Conservation (phyloP, 2,329 filamentous ascomycete species). For the Colletotrichum cuscutae region DNA sequence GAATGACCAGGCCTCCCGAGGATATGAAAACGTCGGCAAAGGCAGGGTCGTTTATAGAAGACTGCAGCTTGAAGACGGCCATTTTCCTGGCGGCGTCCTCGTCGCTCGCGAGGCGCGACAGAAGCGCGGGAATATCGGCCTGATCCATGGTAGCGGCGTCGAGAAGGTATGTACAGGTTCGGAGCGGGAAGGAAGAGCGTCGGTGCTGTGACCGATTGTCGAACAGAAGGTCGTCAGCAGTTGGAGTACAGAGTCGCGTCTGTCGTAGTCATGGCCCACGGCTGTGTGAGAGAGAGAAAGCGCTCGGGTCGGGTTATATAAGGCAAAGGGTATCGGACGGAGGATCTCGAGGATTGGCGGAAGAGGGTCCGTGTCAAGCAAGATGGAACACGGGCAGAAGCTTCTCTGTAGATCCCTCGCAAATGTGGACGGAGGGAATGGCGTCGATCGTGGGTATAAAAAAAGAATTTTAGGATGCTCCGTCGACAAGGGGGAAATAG, state of each 20-base stretch:
- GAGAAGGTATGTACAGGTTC: constrained; percentile 1
- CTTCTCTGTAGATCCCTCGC: constrained; percentile 18
- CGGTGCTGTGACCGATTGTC: constrained; percentile 23
- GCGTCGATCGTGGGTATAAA: constrained; percentile 19
- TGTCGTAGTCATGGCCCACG: constrained; percentile 26
- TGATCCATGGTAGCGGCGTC: constrained; percentile 66
- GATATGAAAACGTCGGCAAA: constrained; percentile 97
- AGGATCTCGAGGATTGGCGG: constrained; percentile 10
- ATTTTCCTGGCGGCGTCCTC: constrained; percentile 96
- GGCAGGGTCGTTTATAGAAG: constrained; percentile 92
- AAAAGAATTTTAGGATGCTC: constrained; percentile 21
- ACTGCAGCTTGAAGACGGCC: constrained; percentile 98
- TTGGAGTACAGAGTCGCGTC: constrained; percentile 1
- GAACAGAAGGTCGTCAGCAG: constrained; percentile 30
- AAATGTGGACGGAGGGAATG: not conserved
- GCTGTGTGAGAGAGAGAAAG: not conserved
- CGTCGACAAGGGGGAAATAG: not conserved
- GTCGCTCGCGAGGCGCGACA: constrained; percentile 72
- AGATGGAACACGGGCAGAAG: constrained; percentile 23
- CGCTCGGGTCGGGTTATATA: constrained; percentile 13
- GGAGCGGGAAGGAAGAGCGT: constrained; percentile 4
- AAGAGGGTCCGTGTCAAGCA: constrained; percentile 22
- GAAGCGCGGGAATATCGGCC: constrained; percentile 72
- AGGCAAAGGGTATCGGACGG: constrained; percentile 18
- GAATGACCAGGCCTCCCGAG: constrained; percentile 82